phyloP scores from a whole-genome alignment of 345 rosid species.

The Linum trigynum region DNA sequence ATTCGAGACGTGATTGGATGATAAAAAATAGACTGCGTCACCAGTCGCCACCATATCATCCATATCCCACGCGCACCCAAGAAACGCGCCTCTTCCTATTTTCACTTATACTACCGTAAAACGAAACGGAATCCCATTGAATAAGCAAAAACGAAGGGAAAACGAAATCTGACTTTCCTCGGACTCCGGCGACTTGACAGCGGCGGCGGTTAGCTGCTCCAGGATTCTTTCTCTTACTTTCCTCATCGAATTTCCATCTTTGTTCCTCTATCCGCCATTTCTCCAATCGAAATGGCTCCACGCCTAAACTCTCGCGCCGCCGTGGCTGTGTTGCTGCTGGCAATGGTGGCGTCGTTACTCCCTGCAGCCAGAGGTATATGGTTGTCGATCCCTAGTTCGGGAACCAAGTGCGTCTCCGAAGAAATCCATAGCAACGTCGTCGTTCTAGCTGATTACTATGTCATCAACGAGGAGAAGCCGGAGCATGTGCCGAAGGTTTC shows the following conservation, averaged over 20 bases:
- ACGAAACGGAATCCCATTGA: no score
- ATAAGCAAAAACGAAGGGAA: no score
- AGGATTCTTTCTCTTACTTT: background rate
- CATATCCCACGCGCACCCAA: no score
- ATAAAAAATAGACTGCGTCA: no score
- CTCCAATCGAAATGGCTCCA: slow-evolving; percentile 9
- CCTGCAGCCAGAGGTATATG: slow-evolving; percentile 54
- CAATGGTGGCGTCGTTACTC: slow-evolving; percentile 18
- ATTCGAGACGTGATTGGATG: no score
- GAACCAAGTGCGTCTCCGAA: slow-evolving; percentile 89
- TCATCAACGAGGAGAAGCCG: slow-evolving; percentile 53
- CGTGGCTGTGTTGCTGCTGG: slow-evolving; percentile 11
- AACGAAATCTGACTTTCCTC: no score
- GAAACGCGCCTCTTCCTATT: no score
- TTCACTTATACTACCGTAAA: no score
- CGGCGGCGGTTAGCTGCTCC: background rate
- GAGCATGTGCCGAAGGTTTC: slow-evolving; percentile 36
- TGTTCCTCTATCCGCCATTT: background rate
- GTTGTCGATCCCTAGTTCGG: slow-evolving; percentile 68
- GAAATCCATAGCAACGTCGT: slow-evolving; percentile 77
- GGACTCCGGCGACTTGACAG: no score
- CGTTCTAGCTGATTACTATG: slow-evolving; percentile 68
- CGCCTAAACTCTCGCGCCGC: slow-evolving; percentile 2
- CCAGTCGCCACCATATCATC: no score
- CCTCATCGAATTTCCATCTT: background rate